These are phyloP conservation scores for Candida loeiensis DNA, from an alignment of 805 yeast species.

Conservation along the genomic window DNA sequence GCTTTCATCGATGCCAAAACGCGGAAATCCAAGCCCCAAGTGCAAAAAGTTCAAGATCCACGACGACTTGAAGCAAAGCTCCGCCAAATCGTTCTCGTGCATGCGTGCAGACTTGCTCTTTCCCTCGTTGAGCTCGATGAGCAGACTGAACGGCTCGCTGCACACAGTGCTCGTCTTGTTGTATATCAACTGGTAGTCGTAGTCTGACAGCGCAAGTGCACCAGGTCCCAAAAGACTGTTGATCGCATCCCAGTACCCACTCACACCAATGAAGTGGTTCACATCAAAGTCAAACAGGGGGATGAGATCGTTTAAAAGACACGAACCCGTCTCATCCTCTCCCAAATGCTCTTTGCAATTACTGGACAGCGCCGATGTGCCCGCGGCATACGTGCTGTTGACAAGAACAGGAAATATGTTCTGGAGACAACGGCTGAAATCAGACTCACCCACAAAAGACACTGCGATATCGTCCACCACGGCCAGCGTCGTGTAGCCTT, in stretches of 20 bases:
- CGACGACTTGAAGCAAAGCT: constrained; percentile 58
- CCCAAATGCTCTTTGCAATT: constrained; percentile 30
- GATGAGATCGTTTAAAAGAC: constrained; percentile 49
- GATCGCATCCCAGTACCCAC: constrained; percentile 65
- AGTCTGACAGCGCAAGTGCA: constrained; percentile 20
- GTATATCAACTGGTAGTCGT: constrained; percentile 44
- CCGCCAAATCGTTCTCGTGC: constrained; percentile 44
- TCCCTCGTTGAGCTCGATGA: constrained; percentile 31
- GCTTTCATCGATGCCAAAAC: constrained; percentile 41
- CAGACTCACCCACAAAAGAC: constrained; percentile 50
- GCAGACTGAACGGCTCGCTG: constrained; percentile 35
- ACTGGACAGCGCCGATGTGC: constrained; percentile 15
- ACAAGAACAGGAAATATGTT: constrained; percentile 46
- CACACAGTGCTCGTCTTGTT: constrained; percentile 47
- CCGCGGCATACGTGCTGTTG: constrained; percentile 25
- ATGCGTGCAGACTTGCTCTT: constrained; percentile 27
- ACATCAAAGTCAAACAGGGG: constrained; percentile 58
- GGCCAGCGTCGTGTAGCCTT: constrained; percentile 31
- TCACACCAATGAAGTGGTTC: constrained; percentile 59
- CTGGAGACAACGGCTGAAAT: constrained; percentile 46
- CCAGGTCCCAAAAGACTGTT: constrained; percentile 29
- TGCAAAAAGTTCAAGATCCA: constrained; percentile 59
- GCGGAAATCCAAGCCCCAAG: constrained; percentile 57
- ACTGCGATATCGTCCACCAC: constrained; percentile 21
- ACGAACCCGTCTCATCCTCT: constrained; percentile 38